Evolutionary conservation across 257 asterid species (phyloP), one percentile per base, ranked within the genome.

Genomic region (Ilex asprella): DNA sequence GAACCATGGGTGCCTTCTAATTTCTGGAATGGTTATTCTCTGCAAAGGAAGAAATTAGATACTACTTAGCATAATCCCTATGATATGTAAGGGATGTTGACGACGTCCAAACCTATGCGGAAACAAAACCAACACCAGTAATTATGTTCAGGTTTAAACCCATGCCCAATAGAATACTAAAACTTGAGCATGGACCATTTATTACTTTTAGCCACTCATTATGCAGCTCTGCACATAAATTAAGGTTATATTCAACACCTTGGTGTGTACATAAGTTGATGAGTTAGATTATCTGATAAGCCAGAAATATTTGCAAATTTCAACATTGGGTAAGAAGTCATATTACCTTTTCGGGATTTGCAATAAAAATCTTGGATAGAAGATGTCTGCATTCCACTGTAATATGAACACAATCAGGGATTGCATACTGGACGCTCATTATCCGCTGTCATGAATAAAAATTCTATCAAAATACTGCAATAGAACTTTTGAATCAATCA

Each of bases 11-110:
- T 78, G 83, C 52, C 49, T 68, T 60, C 44, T 78, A 8, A 78
- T 74, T 61, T 74, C 83, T 27, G 75, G 59, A 49, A 78, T 78
- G 32, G 65, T 78, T 60, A 78, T 74, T 68, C 83, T 78, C 83
- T 78, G 73, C 65, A 71, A 57, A 57, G 2, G 12, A 30, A 11
- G 16, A 21, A 63, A 10, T 39, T 10, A 35, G 30, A 31, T 47
- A 10, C 16, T 4, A 3, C 41, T 35, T 35, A 35, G 41, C 41
- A 62, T 12, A 21, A 31, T 14, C 10, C 21, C 2, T 1, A 29
- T n/a, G 16, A 60, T 27, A 8, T 35, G 32, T 49, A 47, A 61
- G 7, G 44, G 0, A 2, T 11, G 41, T 5, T 13, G 39, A 12
- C 21, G 15, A 49, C 12, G 31, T 35, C 41, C 7, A 35, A 35